Percentiles rank a stretch among this genome's conserved stretches.
These are phyloP conservation scores for Davidsoniella neocaledoniae DNA, from an alignment of 2,329 filamentous ascomycete species.

Conservation along the genomic window DNA sequence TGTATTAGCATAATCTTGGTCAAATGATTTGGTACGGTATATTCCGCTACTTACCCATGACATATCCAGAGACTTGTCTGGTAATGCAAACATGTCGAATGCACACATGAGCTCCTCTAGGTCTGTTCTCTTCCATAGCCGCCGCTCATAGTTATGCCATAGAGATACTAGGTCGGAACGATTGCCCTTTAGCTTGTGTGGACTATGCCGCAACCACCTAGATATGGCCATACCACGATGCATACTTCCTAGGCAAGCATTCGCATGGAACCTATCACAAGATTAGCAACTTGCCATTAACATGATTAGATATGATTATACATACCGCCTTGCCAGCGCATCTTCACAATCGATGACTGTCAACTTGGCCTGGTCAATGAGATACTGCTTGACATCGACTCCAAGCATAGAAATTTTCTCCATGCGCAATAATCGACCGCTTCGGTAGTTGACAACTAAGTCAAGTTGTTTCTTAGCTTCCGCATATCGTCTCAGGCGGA, in stretches of 20 bases:
- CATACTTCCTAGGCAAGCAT: constrained; percentile 32
- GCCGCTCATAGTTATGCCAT: neutral
- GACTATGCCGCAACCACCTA: constrained; percentile 42
- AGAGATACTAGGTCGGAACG: too few species aligned
- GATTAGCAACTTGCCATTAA: constrained; percentile 1
- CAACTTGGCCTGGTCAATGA: constrained; percentile 48
- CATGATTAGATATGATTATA: neutral
- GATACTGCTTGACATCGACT: constrained; percentile 76
- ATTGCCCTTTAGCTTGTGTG: constrained; percentile 1
- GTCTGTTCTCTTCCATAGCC: constrained; percentile 3
- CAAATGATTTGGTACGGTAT: neutral
- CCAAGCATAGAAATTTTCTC: constrained; percentile 55
- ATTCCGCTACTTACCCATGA: constrained; percentile 39
- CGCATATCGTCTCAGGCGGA: constrained; percentile 35
- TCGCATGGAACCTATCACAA: constrained; percentile 9
- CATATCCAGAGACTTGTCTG: constrained; percentile 55
- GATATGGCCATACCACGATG: constrained; percentile 65
- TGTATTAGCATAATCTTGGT: neutral
- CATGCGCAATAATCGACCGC: constrained; percentile 51
- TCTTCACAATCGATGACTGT: constrained; percentile 44
- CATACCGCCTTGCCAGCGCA: constrained; percentile 54
- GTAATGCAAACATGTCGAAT: constrained; percentile 79
- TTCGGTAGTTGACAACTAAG: constrained; percentile 52
- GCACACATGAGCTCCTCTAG: constrained; percentile 62
- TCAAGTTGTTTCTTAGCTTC: constrained; percentile 41